Percentiles rank a stretch among this genome's conserved stretches.
phyloP scores from a whole-genome alignment of 2,329 filamentous ascomycete species.

The Phyllosticta ampelicida region DNA sequence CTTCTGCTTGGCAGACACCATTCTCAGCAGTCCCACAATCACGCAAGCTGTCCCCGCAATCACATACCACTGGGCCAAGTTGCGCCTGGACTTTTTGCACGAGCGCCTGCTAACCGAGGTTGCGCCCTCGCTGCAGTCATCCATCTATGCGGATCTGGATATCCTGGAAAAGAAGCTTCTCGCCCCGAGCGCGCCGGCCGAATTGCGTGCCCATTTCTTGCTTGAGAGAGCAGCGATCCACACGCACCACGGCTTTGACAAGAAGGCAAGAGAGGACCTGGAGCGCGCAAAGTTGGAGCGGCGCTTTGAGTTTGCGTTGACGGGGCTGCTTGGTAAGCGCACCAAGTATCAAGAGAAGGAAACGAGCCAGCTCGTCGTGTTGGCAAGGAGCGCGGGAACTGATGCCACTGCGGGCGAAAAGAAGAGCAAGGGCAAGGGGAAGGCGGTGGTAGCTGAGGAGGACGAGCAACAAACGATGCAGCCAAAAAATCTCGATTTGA shows the following conservation, averaged over 20 bases:
- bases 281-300: conserved; percentile 54
- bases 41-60: conserved; percentile 28
- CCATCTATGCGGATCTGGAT: conserved; percentile 50
- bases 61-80: conserved; percentile 47
- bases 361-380: conserved; percentile 78
- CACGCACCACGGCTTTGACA: conserved; percentile 73
- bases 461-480: conserved; percentile 19
- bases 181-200: conserved; percentile 15
- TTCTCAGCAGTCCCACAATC: conserved; percentile 40
- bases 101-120: conserved; percentile 56
- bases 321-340: conserved; percentile 75
- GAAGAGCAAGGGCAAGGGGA: conserved; percentile 10
- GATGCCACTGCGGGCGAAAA: conserved; percentile 5
- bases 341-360: conserved; percentile 71
- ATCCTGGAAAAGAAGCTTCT: conserved; percentile 39
- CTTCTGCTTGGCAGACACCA: conserved; percentile 61
- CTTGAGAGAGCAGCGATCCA: conserved; percentile 76
- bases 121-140: conserved; percentile 47
- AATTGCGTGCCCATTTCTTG: conserved; percentile 51
- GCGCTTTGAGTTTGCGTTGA: conserved; percentile 71
- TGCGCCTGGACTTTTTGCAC: conserved; percentile 65
- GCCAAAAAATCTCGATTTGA: conserved; percentile 65
- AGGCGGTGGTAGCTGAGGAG: neutral
- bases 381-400: conserved; percentile 61
- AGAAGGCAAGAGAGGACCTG: conserved; percentile 61